phyloP scores from a whole-genome alignment of 176 grass and related monocot species.

The Melocanna baccifera region DNA sequence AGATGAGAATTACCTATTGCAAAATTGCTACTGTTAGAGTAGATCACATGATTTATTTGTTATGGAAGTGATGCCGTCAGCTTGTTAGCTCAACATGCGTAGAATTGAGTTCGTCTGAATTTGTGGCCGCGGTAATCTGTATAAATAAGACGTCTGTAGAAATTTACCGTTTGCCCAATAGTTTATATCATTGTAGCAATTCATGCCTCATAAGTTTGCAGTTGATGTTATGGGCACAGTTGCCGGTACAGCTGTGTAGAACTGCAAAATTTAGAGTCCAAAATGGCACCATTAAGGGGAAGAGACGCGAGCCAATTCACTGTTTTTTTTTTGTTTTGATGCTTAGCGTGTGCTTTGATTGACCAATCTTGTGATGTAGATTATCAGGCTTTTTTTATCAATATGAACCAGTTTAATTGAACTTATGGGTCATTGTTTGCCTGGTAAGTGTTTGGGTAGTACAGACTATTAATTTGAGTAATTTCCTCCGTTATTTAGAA shows the following conservation, averaged over 20 bases:
- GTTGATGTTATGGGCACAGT: background rate
- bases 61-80: background rate
- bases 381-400: background rate
- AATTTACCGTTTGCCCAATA: background rate
- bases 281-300: background rate
- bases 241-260: background rate
- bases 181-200: background rate
- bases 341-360: background rate
- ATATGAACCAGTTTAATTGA: background rate
- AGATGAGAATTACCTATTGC: background rate
- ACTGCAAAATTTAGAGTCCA: background rate
- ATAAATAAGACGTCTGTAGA: background rate
- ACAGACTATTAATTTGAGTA: background rate
- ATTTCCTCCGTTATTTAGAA: background rate
- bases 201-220: background rate
- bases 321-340: background rate
- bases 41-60: background rate
- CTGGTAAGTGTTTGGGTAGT: background rate
- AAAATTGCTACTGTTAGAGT: background rate
- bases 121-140: background rate
- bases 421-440: background rate
- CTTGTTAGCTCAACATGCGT: background rate
- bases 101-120: background rate
- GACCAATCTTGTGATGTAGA: background rate
- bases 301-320: background rate